These are phyloP conservation scores for Zizania palustris DNA, from an alignment of 202 grass and related monocot species.

Conservation along the genomic window DNA sequence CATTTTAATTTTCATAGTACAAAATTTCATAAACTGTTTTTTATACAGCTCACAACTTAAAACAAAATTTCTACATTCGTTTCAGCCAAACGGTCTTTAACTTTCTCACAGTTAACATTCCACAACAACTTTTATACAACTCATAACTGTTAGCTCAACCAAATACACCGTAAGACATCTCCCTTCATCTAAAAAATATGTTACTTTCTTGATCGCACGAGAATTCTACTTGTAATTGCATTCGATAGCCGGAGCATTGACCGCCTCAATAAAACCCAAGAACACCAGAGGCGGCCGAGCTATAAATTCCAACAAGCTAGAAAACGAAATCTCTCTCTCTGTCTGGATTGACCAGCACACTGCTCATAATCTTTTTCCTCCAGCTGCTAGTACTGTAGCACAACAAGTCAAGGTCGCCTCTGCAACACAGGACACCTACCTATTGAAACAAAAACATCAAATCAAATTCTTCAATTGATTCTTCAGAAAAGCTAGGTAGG, in stretches of 20 bases:
- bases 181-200: too few species aligned
- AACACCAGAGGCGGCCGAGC: neutral
- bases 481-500: slow-evolving; percentile 2
- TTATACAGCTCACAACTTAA: too few species aligned
- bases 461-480: neutral
- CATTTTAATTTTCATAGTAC: too few species aligned
- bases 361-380: neutral
- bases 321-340: neutral
- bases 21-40: too few species aligned
- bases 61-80: too few species aligned
- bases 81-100: too few species aligned
- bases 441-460: neutral
- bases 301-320: neutral
- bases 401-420: slow-evolving; percentile 1
- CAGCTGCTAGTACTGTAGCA: neutral
- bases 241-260: neutral
- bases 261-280: neutral
- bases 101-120: too few species aligned
- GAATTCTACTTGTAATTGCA: neutral
- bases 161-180: too few species aligned
- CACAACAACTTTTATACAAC: too few species aligned
- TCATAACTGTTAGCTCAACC: too few species aligned
- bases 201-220: neutral
- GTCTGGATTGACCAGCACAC: neutral
- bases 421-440: too few species aligned